Percentiles rank a stretch among this genome's conserved stretches.
Conservation (phyloP, 371 early-diverging fungal species). For the Apophysomyces variabilis region DNA sequence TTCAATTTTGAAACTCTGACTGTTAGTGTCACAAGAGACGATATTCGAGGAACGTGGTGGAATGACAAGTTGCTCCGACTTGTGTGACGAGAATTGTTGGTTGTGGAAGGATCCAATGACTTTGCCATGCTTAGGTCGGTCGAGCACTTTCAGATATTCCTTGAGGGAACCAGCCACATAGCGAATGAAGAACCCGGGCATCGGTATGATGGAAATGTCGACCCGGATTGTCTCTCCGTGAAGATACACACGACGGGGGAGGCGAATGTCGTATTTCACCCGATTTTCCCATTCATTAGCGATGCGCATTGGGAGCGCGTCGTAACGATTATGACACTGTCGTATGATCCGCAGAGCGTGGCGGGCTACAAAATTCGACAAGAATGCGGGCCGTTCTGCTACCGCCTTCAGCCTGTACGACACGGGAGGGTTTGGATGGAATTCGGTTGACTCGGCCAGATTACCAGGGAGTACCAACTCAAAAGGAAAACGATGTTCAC, state of each 20-base stretch:
- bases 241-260: not conserved
- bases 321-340: not conserved
- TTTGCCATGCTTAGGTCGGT: not conserved
- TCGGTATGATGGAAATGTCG: slow-evolving; percentile 4
- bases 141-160: slow-evolving; percentile 2
- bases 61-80: slow-evolving; percentile 5
- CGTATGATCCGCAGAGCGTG: slow-evolving; percentile 21
- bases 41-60: slow-evolving; percentile 5
- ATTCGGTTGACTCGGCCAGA: slow-evolving; percentile 42
- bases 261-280: not conserved
- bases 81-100: slow-evolving; percentile 1
- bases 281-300: slow-evolving; percentile 1
- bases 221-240: not conserved
- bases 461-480: slow-evolving; percentile 44
- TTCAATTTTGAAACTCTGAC: slow-evolving; percentile 27
- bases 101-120: slow-evolving; percentile 7
- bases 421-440: slow-evolving; percentile 34
- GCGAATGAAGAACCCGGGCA: slow-evolving; percentile 4
- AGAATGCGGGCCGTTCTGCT: slow-evolving; percentile 40
- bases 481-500: slow-evolving; percentile 42
- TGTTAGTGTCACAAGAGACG: not conserved
- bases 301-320: slow-evolving; percentile 2
- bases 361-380: slow-evolving; percentile 31
- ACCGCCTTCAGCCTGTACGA: slow-evolving; percentile 46
- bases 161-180: slow-evolving; percentile 5